Evolutionary conservation across 176 grass and related monocot genomes (phyloP), one percentile per base, ranked within the genome.

Genomic region (Musa acuminata): DNA sequence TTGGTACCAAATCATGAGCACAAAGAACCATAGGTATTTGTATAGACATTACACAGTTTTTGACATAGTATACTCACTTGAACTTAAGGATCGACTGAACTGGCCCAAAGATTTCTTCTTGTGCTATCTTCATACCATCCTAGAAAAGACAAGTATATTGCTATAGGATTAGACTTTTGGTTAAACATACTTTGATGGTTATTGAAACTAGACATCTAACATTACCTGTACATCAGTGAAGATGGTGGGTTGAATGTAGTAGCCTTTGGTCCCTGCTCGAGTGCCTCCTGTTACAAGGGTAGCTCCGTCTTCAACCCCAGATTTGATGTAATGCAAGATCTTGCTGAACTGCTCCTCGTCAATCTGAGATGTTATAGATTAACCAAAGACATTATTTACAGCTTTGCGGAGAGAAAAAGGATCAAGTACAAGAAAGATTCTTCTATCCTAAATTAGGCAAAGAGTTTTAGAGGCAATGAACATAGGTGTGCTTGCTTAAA

Each of bases 81-180:
- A 98, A 94, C 78, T 94, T 98, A 73, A 98, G 88, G 85, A 94
- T 98, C 50, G 95, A 84, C 77, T 98, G 95, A 25, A 98, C 91
- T 16, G 95, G 90, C 71, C 95, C 90, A 48, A 98, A 98, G 75
- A 98, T 98, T 84, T 94, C 90, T 11, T 98, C 90, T 77, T 74
- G 58, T 6, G 90, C 95, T 59, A 98, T 98, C 72, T 57, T 79
- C 95, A 94, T 94, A 1, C 79, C 82, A n/a, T 98, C 95, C 95
- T 96, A 58, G 23, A 67, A 50, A 27, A 79, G 10, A 9, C 63
- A 9, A 69, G 57, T 26, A 29, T 16, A 64, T 52, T 6, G 58
- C 11, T 23, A 77, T 27, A 20, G 13, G 3, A 51, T 35, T 48
- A 29, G 49, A 22, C 21, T n/a, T 52, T 11, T 25, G 11, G 11